Evolutionary conservation across 1,284 basidiomycete species (phyloP).

Genomic region (Garcileccinum viscosum): DNA sequence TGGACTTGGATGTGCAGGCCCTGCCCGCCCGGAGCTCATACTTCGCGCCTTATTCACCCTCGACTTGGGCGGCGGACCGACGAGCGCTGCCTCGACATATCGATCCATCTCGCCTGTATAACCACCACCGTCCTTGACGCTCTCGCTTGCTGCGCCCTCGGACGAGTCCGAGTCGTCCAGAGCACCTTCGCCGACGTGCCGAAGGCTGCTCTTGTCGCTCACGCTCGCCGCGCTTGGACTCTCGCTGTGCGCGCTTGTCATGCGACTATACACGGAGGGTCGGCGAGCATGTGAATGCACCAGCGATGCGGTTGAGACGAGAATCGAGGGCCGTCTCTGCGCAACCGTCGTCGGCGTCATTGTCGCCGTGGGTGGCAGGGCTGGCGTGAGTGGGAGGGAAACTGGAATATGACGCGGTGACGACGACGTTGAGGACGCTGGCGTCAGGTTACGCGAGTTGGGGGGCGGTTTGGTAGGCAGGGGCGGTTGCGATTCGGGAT

Average conservation of each 20-base stretch:
- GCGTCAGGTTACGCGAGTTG: slow-evolving; percentile 50
- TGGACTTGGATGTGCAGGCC: slow-evolving; percentile 61
- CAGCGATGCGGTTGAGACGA: slow-evolving; percentile 27
- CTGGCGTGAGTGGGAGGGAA: slow-evolving; percentile 49
- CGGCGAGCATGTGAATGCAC: slow-evolving; percentile 41
- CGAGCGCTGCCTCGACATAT: slow-evolving; percentile 4
- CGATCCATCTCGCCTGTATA: slow-evolving; percentile 31
- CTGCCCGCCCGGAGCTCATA: slow-evolving; percentile 33
- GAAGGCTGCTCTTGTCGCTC: slow-evolving; percentile 46
- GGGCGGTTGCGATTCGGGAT: slow-evolving; percentile 22
- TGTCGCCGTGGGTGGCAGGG: slow-evolving; percentile 44
- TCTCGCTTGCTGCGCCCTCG: slow-evolving; percentile 43
- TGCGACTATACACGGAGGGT: slow-evolving; percentile 43
- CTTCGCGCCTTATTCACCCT: slow-evolving; percentile 39
- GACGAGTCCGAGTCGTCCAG: slow-evolving; percentile 77
- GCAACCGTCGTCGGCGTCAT: slow-evolving; percentile 38
- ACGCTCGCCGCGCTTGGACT: slow-evolving; percentile 42
- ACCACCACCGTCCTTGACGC: slow-evolving; percentile 34
- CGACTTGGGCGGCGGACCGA: slow-evolving; percentile 3
- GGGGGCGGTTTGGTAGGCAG: slow-evolving; percentile 35
- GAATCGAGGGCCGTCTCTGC: slow-evolving; percentile 36
- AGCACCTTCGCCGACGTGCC: slow-evolving; percentile 77
- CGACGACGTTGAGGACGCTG: slow-evolving; percentile 62
- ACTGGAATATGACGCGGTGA: slow-evolving; percentile 57
- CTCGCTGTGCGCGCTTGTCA: slow-evolving; percentile 30